These are phyloP conservation scores for Pogostemon cablin DNA, from an alignment of 257 asterid species.

Conservation along the genomic window DNA sequence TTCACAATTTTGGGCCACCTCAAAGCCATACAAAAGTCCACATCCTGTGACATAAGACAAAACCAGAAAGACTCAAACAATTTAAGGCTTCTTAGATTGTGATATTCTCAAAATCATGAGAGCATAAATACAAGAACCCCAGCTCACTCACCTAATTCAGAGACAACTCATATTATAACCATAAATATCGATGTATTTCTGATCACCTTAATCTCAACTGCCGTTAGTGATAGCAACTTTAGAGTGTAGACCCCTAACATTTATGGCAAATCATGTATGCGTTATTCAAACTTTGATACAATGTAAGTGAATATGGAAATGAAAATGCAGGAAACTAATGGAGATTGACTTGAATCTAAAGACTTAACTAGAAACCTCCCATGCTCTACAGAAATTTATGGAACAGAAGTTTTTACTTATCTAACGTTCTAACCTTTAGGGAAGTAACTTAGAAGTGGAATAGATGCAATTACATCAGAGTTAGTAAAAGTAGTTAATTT, in stretches of 20 bases:
- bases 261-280: too few relatives aligned
- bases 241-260: too few relatives aligned
- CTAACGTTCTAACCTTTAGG: slow-evolving; percentile 1
- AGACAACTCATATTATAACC: neutral
- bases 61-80: neutral
- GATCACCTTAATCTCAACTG: neutral
- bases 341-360: too few relatives aligned
- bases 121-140: neutral
- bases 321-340: too few relatives aligned
- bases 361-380: neutral
- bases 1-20: neutral
- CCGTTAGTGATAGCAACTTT: too few relatives aligned
- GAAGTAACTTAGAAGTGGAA: slow-evolving; percentile 10
- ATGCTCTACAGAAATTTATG: neutral
- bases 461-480: slow-evolving; percentile 16
- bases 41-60: slow-evolving; percentile 2
- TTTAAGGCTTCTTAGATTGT: slow-evolving; percentile 21
- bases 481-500: neutral
- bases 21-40: slow-evolving; percentile 12
- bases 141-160: neutral
- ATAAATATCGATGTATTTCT: neutral
- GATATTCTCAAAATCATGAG: neutral
- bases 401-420: neutral
- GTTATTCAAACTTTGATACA: too few relatives aligned
- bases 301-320: too few relatives aligned